Evolutionary conservation across 164 flowering plant species (phyloP).

Genomic region (Brasenia schreberi): DNA sequence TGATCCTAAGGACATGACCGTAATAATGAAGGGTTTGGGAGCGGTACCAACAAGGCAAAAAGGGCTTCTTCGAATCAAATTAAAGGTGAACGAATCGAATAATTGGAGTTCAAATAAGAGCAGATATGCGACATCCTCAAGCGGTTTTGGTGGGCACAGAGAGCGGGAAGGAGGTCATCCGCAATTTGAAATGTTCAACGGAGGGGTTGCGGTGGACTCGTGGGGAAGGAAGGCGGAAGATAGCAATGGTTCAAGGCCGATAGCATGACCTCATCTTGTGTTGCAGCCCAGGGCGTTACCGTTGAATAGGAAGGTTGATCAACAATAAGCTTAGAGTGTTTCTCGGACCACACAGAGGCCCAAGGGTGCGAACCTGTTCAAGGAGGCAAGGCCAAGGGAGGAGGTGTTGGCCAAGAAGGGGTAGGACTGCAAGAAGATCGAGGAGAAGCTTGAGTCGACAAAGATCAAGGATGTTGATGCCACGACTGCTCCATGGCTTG

Average conservation of each 20-base stretch:
- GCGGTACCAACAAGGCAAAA: neutral
- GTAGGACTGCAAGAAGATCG: constrained; percentile 86
- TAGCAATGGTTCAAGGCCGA: constrained; percentile 6
- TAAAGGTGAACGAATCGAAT: constrained; percentile 67
- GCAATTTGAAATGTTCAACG: constrained; percentile 15
- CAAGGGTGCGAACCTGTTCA: constrained; percentile 67
- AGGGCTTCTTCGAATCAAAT: constrained; percentile 44
- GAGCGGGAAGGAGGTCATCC: neutral
- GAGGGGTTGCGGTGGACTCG: neutral
- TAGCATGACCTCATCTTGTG: constrained; percentile 52
- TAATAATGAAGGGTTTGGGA: neutral
- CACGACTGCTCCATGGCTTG: constrained; percentile 7
- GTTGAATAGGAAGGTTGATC: constrained; percentile 8
- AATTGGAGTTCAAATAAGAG: constrained; percentile 32
- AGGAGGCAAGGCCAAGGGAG: constrained; percentile 96
- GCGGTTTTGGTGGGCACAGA: neutral
- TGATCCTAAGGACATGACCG: constrained; percentile 28
- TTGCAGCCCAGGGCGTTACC: constrained; percentile 71
- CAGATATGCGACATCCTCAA: constrained; percentile 13
- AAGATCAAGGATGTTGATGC: constrained; percentile 48
- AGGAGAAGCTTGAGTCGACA: constrained; percentile 55
- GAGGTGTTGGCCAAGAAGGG: constrained; percentile 89
- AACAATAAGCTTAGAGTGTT: neutral
- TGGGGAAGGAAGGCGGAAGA: constrained; percentile 47
- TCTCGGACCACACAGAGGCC: constrained; percentile 11